A percentile compares a stretch with the other conserved stretches of the same genome.
phyloP scores from a whole-genome alignment of 73 alveolate species.

The Symbiodinium natans region DNA sequence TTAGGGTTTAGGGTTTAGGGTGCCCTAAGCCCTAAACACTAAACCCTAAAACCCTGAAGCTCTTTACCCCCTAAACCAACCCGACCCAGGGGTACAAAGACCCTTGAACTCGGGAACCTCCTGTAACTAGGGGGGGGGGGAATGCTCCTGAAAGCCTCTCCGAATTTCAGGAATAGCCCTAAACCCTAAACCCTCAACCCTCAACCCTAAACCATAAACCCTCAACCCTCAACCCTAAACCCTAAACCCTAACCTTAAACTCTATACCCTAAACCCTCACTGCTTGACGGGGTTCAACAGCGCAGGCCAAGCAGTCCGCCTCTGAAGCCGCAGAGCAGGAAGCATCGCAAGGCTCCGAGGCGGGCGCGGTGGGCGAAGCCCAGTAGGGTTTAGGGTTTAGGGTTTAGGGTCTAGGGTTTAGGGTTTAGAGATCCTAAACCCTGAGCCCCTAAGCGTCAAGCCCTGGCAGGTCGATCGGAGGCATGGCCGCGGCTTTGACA shows the following conservation, averaged over 20 bases:
- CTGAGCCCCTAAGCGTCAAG: not conserved
- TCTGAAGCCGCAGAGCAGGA: slow-evolving; percentile 46
- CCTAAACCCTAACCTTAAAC: not conserved
- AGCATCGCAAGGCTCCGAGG: slow-evolving; percentile 68
- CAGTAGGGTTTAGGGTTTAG: not conserved
- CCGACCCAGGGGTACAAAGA: too few relatives aligned
- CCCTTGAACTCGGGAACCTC: too few relatives aligned
- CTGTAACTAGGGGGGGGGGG: too few relatives aligned
- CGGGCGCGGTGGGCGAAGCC: not conserved
- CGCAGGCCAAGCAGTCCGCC: slow-evolving; percentile 61
- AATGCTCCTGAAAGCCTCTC: too few relatives aligned
- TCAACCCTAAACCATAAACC: too few relatives aligned
- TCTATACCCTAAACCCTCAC: not conserved
- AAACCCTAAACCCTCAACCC: too few relatives aligned
- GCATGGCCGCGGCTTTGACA: slow-evolving; percentile 23
- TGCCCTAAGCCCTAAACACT: too few relatives aligned
- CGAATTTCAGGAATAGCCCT: too few relatives aligned
- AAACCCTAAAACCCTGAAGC: too few relatives aligned
- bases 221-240: too few relatives aligned
- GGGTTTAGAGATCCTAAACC: not conserved
- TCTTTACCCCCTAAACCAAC: too few relatives aligned
- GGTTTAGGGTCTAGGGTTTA: not conserved
- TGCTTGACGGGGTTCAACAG: not conserved
- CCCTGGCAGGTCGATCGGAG: not conserved
- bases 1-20: too few relatives aligned